These are phyloP conservation scores for Myrica gale DNA, from an alignment of 306 rosid genomes.

Conservation along the genomic window DNA sequence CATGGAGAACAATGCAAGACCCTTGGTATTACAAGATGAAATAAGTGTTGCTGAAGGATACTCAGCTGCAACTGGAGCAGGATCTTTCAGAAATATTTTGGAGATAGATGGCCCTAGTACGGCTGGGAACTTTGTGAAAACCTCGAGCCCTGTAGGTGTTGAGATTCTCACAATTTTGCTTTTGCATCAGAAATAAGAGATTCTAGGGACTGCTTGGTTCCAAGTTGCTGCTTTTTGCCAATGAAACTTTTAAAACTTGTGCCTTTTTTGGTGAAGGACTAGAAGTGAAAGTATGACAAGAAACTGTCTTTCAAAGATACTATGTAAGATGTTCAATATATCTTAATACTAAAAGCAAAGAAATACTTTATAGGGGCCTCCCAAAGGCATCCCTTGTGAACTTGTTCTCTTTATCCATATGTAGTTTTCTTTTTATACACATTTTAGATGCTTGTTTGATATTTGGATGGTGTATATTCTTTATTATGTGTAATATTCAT, in stretches of 20 bases:
- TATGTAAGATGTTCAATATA: slow-evolving; percentile 3
- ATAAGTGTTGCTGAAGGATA: slow-evolving; percentile 36
- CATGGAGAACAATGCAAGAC: slow-evolving; percentile 44
- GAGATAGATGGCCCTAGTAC: slow-evolving; percentile 72
- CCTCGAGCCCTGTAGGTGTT: slow-evolving; percentile 80
- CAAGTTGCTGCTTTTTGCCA: background rate
- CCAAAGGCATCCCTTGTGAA: slow-evolving; percentile 9
- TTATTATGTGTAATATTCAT: slow-evolving; percentile 14
- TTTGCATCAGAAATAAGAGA: slow-evolving; percentile 10
- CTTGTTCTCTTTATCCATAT: slow-evolving; percentile 26
- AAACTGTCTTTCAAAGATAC: background rate
- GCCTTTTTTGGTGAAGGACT: background rate
- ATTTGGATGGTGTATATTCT: slow-evolving; percentile 9
- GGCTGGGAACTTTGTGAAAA: slow-evolving; percentile 58
- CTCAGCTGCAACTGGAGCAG: slow-evolving; percentile 48
- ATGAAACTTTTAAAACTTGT: slow-evolving; percentile 4
- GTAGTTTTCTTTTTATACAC: slow-evolving; percentile 9
- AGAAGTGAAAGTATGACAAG: background rate
- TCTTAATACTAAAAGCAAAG: background rate
- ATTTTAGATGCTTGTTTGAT: slow-evolving; percentile 9
- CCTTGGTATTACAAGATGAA: slow-evolving; percentile 31
- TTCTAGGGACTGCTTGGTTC: background rate
- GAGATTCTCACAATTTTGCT: slow-evolving; percentile 28
- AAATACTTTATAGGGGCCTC: background rate
- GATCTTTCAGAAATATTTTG: slow-evolving; percentile 69